Percentiles rank a stretch among this genome's conserved stretches.
These are phyloP conservation scores for Sporisorium exsertum DNA, from an alignment of 1,284 basidiomycete genomes.

Conservation along the genomic window DNA sequence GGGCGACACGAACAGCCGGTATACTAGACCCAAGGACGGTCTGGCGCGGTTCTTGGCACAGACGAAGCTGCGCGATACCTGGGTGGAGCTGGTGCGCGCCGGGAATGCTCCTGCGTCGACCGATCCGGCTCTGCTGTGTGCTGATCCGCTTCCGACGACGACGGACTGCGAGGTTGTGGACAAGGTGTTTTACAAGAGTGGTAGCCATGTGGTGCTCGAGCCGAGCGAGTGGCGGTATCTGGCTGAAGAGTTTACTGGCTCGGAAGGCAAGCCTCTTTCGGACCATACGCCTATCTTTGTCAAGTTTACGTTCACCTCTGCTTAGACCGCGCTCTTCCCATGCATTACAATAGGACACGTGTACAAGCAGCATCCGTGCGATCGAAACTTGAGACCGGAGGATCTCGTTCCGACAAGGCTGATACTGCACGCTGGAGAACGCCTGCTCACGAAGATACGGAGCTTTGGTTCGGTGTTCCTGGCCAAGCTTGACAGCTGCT, in stretches of 20 bases:
- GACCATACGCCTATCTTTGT: slow-evolving; percentile 29
- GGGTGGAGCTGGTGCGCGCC: slow-evolving; percentile 16
- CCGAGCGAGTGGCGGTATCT: slow-evolving; percentile 23
- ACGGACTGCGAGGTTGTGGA: slow-evolving; percentile 28
- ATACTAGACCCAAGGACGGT: slow-evolving; percentile 22
- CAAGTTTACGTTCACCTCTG: slow-evolving; percentile 15
- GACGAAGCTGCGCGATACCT: slow-evolving; percentile 22
- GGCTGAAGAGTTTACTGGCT: slow-evolving; percentile 15
- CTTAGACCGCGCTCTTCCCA: too few species aligned
- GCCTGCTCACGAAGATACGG: too few species aligned
- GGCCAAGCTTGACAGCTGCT: too few species aligned
- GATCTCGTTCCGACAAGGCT: too few species aligned
- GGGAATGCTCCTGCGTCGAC: slow-evolving; percentile 20
- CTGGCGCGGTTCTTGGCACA: slow-evolving; percentile 12
- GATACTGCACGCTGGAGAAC: too few species aligned
- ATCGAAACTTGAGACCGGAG: too few species aligned
- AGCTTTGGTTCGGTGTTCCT: too few species aligned
- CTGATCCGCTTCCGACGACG: slow-evolving; percentile 14
- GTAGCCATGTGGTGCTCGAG: slow-evolving; percentile 8
- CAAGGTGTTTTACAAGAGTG: slow-evolving; percentile 26
- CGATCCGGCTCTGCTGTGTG: slow-evolving; percentile 18
- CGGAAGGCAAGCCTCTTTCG: slow-evolving; percentile 18
- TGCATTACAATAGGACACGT: too few species aligned
- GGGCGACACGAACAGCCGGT: slow-evolving; percentile 33
- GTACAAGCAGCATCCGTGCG: too few species aligned